phyloP scores from a whole-genome alignment of 2,329 filamentous ascomycete species.

The Fusarium sp. region DNA sequence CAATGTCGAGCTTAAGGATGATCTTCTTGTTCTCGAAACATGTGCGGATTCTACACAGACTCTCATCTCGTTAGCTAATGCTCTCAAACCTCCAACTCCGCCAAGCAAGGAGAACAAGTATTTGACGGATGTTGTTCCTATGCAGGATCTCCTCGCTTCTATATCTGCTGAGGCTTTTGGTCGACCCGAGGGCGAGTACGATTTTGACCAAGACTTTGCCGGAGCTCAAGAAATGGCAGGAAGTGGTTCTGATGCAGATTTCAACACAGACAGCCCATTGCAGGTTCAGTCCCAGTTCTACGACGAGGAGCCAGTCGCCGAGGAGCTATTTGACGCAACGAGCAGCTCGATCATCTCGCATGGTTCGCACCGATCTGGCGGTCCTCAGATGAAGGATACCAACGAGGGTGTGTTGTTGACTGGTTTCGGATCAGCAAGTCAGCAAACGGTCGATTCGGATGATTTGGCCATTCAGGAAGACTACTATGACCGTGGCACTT shows the following conservation, averaged over 20 bases:
- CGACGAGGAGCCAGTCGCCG: slow-evolving; percentile 57
- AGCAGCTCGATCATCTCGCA: slow-evolving; percentile 50
- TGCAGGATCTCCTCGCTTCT: slow-evolving; percentile 89
- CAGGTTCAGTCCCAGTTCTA: slow-evolving; percentile 62
- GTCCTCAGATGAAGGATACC: slow-evolving; percentile 53
- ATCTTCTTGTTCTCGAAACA: slow-evolving; percentile 90
- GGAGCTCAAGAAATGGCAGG: slow-evolving; percentile 64
- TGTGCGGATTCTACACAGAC: slow-evolving; percentile 98
- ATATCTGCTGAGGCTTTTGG: slow-evolving; percentile 89
- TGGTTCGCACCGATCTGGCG: slow-evolving; percentile 16
- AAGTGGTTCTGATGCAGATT: slow-evolving; percentile 51
- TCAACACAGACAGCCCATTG: slow-evolving; percentile 53
- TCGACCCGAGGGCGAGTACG: slow-evolving; percentile 69
- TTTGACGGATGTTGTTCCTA: slow-evolving; percentile 84
- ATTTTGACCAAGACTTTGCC: slow-evolving; percentile 73
- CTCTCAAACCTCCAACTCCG: slow-evolving; percentile 83
- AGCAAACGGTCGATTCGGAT: slow-evolving; percentile 64
- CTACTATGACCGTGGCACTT: slow-evolving; percentile 76
- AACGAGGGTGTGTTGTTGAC: slow-evolving; percentile 55
- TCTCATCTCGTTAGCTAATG: slow-evolving; percentile 81
- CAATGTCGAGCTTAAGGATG: slow-evolving; percentile 85
- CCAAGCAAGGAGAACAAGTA: slow-evolving; percentile 88
- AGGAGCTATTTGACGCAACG: slow-evolving; percentile 64
- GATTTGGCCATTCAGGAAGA: slow-evolving; percentile 81
- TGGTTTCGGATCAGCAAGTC: slow-evolving; percentile 48